Evolutionary conservation across 2,329 filamentous ascomycete genomes (phyloP).

Genomic region (Plenodomus lindquistii): DNA sequence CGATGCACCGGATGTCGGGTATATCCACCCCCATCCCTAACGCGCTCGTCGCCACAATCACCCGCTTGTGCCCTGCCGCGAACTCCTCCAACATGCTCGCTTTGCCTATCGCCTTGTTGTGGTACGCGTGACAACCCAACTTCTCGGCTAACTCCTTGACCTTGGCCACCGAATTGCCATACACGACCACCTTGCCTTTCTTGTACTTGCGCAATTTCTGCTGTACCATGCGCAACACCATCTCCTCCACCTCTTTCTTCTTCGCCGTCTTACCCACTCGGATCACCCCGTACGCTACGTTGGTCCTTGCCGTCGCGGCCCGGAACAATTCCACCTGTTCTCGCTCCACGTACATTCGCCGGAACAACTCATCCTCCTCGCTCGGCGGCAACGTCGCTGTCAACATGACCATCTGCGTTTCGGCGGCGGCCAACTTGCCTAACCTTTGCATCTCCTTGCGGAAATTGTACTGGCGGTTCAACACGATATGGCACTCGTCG

Average conservation of each 20-base stretch:
- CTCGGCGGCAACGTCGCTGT: constrained; percentile 23
- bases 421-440: constrained; percentile 11
- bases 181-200: constrained; percentile 8
- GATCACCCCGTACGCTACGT: constrained; percentile 6
- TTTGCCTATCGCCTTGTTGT: constrained; percentile 5
- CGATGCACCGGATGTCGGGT: too few relatives aligned
- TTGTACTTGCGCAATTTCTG: constrained; percentile 4
- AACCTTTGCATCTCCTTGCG: constrained; percentile 15
- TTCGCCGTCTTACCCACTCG: not conserved
- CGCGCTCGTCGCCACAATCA: too few relatives aligned
- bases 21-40: too few relatives aligned
- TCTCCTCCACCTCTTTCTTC: constrained; percentile 4
- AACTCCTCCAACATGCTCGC: constrained; percentile 10
- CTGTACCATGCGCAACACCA: constrained; percentile 3
- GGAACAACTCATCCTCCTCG: constrained; percentile 15
- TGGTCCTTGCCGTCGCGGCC: constrained; percentile 6
- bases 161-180: constrained; percentile 5
- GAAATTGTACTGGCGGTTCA: constrained; percentile 17
- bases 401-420: constrained; percentile 27
- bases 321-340: constrained; percentile 13
- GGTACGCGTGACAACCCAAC: constrained; percentile 10
- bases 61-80: too few relatives aligned
- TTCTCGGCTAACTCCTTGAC: constrained; percentile 9
- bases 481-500: constrained; percentile 23
- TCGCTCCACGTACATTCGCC: constrained; percentile 9